These are phyloP conservation scores for Kodamaea ohmeri DNA, from an alignment of 1,139 yeast species.

Conservation along the genomic window DNA sequence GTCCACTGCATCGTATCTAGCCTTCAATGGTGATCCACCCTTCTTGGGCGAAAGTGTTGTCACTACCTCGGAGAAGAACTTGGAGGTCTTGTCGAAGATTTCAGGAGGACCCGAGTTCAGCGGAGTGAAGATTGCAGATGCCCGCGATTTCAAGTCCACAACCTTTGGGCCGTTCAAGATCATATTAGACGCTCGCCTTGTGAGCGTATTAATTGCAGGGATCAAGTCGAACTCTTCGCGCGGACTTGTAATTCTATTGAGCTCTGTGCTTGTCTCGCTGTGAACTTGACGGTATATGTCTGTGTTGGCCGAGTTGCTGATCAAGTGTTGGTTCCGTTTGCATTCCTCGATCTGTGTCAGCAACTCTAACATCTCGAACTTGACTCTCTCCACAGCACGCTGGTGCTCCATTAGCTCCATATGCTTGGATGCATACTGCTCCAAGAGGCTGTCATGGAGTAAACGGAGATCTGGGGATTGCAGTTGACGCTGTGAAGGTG, in stretches of 20 bases:
- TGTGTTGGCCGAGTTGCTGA: constrained; percentile 4
- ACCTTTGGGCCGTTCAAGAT: constrained; percentile 8
- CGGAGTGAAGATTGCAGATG: constrained; percentile 22
- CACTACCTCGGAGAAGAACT: constrained; percentile 17
- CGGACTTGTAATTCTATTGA: constrained; percentile 7
- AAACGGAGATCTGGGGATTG: constrained; percentile 1
- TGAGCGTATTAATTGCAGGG: constrained; percentile 10
- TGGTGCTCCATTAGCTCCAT: constrained; percentile 26
- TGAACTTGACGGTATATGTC: constrained; percentile 14
- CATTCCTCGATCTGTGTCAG: constrained; percentile 21
- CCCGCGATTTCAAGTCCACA: constrained; percentile 18
- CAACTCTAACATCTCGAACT: constrained; percentile 31
- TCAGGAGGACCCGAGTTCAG: constrained; percentile 5
- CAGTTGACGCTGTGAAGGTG: background rate
- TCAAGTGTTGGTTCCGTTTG: constrained; percentile 15
- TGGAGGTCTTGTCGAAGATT: constrained; percentile 14
- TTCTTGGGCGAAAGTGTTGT: constrained; percentile 18
- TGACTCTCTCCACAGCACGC: constrained; percentile 21
- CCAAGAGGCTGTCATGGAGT: constrained; percentile 13
- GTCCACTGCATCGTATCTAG: constrained; percentile 17
- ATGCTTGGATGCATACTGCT: constrained; percentile 24
- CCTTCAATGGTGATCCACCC: constrained; percentile 10
- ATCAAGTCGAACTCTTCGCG: constrained; percentile 7
- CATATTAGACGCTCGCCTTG: constrained; percentile 13
- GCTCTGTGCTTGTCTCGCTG: constrained; percentile 14